phyloP scores from a whole-genome alignment of 2,329 filamentous ascomycete genomes.

The Paramyrothecium sp. region DNA sequence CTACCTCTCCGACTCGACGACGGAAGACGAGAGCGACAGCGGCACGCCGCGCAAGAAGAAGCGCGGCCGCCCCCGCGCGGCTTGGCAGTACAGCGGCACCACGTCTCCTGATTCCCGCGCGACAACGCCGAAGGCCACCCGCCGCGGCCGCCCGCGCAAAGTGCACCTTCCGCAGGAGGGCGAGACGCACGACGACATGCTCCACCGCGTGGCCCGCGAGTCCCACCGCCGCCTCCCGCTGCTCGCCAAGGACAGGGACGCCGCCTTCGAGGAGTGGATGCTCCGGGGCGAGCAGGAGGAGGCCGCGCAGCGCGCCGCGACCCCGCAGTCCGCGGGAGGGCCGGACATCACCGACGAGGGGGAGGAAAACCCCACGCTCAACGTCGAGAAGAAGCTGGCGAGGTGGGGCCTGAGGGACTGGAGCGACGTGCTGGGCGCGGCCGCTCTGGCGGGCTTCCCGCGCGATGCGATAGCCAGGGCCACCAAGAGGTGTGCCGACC shows the following conservation, averaged over 20 bases:
- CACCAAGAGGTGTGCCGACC: conserved; percentile 68
- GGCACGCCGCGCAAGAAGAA: conserved; percentile 18
- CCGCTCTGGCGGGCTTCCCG: conserved; percentile 71
- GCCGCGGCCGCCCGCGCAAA: conserved; percentile 40
- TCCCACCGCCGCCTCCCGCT: conserved; percentile 27
- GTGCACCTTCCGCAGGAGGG: conserved; percentile 35
- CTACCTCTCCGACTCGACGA: conserved; percentile 36
- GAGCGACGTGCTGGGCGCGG: conserved; percentile 80
- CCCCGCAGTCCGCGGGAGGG: conserved; percentile 11
- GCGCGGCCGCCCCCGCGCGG: conserved; percentile 24
- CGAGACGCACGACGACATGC: conserved; percentile 46
- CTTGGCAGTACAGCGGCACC: conserved; percentile 1
- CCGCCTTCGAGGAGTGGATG: conserved; percentile 32
- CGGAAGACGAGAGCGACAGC: conserved; percentile 33
- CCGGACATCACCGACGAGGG: conserved; percentile 14
- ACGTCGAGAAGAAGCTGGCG: conserved; percentile 21
- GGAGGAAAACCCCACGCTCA: conserved; percentile 11
- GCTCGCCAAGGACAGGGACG: conserved; percentile 21
- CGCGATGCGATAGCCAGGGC: conserved; percentile 64
- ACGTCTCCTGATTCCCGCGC: conserved; percentile 8
- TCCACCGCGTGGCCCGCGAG: conserved; percentile 45
- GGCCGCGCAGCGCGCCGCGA: conserved; percentile 12
- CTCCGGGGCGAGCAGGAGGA: conserved; percentile 25
- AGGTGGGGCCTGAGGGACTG: conserved; percentile 65
- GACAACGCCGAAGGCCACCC: conserved; percentile 4